A percentile compares a stretch with the other conserved stretches of the same genome.
Conservation (phyloP, 1,284 basidiomycete genomes). For the Ceratobasidium sp. region DNA sequence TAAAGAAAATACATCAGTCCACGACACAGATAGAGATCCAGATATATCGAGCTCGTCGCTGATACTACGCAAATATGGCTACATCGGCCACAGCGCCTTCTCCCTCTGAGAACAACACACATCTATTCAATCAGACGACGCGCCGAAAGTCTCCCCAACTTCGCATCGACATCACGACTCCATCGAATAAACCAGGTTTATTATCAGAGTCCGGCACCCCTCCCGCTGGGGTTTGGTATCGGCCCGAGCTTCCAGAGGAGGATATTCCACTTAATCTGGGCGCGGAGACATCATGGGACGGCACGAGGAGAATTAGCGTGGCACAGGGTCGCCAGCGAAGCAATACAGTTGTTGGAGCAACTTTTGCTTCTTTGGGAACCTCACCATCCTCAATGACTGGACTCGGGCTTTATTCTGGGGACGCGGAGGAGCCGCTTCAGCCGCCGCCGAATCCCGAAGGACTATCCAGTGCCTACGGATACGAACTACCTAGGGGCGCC, state of each 20-base stretch:
- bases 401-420: conserved; percentile 14
- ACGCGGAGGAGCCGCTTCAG: conserved; percentile 18
- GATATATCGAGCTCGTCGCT: no score
- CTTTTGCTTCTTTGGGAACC: conserved; percentile 2
- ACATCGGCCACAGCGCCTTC: neutral
- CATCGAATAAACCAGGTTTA: neutral
- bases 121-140: neutral
- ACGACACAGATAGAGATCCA: no score
- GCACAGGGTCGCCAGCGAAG: conserved; percentile 35
- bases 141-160: conserved; percentile 26
- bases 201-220: neutral
- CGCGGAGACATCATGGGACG: conserved; percentile 24
- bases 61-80: neutral
- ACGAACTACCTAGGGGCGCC: neutral
- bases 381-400: neutral
- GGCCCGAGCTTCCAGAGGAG: conserved; percentile 15
- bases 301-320: conserved; percentile 1
- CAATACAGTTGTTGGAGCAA: conserved; percentile 17
- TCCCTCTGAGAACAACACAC: neutral
- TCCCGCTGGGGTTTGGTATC: conserved; percentile 7
- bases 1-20: neutral
- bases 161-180: conserved; percentile 13
- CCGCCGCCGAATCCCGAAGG: conserved; percentile 3
- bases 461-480: conserved; percentile 21
- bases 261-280: conserved; percentile 27